Conservation (phyloP, 176 grass and related monocot genomes). For the Ensete glaucum region DNA sequence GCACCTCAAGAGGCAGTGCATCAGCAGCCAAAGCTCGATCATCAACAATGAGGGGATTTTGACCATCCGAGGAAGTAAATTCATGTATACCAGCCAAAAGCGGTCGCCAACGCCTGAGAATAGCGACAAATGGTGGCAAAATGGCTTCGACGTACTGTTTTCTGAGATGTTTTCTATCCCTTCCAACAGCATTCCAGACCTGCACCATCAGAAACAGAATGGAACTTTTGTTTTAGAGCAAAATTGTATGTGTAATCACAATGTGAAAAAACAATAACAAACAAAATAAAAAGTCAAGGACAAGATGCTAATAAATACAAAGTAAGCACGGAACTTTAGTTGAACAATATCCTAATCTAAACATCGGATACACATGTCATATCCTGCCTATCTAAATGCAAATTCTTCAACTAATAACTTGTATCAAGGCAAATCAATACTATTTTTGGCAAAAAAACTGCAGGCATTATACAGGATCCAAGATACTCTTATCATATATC, state of each 20-base stretch:
- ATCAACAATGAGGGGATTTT: slow-evolving; percentile 85
- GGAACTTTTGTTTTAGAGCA: too few relatives aligned
- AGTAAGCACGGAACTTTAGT: not conserved
- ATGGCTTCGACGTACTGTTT: slow-evolving; percentile 87
- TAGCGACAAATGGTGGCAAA: slow-evolving; percentile 87
- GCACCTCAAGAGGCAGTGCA: slow-evolving; percentile 54
- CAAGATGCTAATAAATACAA: not conserved
- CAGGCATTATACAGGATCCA: too few relatives aligned
- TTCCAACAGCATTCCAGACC: slow-evolving; percentile 93
- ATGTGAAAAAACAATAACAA: not conserved
- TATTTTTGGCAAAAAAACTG: too few relatives aligned
- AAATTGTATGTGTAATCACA: not conserved
- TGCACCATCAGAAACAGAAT: slow-evolving; percentile 30
- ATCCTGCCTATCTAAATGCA: too few relatives aligned
- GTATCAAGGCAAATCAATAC: too few relatives aligned
- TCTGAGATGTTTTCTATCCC: slow-evolving; percentile 63
- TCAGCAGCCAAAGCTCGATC: slow-evolving; percentile 89
- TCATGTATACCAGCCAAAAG: slow-evolving; percentile 97
- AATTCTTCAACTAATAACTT: too few relatives aligned
- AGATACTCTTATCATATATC: too few relatives aligned
- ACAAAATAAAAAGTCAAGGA: not conserved
- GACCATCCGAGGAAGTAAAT: slow-evolving; percentile 93
- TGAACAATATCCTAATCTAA: not conserved
- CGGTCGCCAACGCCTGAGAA: slow-evolving; percentile 78
- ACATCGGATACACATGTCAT: not conserved